Base-by-base conservation (phyloP, 352 stramenopile species). In the Saprolegnia diclina region DNA sequence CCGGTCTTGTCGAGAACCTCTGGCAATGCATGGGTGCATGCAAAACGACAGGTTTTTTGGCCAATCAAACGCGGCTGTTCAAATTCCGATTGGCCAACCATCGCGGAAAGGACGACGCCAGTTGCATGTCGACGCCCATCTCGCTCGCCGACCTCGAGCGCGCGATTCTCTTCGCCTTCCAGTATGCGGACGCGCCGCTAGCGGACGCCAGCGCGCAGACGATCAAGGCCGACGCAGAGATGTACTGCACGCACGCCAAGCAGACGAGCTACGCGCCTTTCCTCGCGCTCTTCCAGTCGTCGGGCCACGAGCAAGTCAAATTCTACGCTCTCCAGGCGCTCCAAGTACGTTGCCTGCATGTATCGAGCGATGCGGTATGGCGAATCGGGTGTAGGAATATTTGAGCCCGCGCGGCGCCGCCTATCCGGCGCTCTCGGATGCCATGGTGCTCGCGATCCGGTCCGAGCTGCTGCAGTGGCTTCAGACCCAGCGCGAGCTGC, bases 241-340 rank as follows among this genome's bases (percentile, higher is more conserved):
- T 67, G 56, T 91, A 87, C 69, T 92, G 83, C 72, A 61, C 62
- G n/a, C 64, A 73, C 1, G 74, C 90, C 64, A 91, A 92, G 68
- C 71, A 63, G 46, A 80, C 75, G 55, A 79, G 82, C 63, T 92
- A 83, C 81, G 76, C 66, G 1, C 70, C 75, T n/a, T 84, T 83
- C 56, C 70, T 94, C 29, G 74, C 88, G 73, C 80, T 94, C 24
- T 92, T 94, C 56, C 72, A 85, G 56, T 74, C 71, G 37, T 89
- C 83, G 18, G 59, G 77, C 53, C 79, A 91, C 66, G 74, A 90
- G 40, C 77, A 94, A 46, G 83, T 88, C 76, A 90, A 92, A 74
- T 94, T 94, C 66, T 94, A 87, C 73, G 80, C 83, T 11, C 71
- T 94, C 11, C 86, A 94, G 74, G 80, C 82, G 37, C 74, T 94